Percentiles rank a stretch among this genome's conserved stretches.
Conservation (phyloP, 2,329 filamentous ascomycete genomes). For the Alternaria viburni region DNA sequence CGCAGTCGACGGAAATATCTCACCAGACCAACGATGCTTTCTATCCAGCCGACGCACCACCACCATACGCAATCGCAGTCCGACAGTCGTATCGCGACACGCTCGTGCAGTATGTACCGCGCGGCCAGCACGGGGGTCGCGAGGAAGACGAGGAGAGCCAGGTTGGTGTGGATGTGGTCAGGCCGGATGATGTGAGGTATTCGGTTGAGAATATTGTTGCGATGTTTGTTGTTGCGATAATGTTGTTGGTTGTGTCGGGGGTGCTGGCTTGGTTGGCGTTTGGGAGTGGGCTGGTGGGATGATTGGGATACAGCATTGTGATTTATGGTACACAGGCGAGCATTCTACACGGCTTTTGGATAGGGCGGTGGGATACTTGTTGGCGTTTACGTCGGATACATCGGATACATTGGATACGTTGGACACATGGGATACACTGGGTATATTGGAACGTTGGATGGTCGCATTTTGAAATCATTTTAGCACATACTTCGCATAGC, state of each 20-base stretch:
- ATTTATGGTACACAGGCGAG: background rate
- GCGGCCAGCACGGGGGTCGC: background rate
- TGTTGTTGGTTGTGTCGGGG: constrained; percentile 29
- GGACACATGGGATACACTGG: background rate
- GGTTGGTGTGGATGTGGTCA: constrained; percentile 10
- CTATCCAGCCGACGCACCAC: constrained; percentile 36
- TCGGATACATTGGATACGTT: background rate
- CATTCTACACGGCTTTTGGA: background rate
- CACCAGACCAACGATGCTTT: background rate
- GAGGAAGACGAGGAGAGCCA: constrained; percentile 17
- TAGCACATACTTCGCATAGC: background rate
- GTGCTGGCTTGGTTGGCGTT: constrained; percentile 25
- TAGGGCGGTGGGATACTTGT: background rate
- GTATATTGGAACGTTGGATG: background rate
- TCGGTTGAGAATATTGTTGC: constrained; percentile 33
- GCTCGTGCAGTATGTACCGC: constrained; percentile 29
- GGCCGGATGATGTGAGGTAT: constrained; percentile 32
- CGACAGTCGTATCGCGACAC: constrained; percentile 35
- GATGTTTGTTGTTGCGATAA: constrained; percentile 27
- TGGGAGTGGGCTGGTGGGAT: constrained; percentile 8
- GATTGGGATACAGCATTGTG: background rate
- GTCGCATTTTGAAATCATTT: background rate
- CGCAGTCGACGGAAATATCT: background rate
- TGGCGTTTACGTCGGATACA: background rate
- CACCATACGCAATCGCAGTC: constrained; percentile 34